A percentile compares a stretch with the other conserved stretches of the same genome.
These are phyloP conservation scores for Lachnellula arida DNA, from an alignment of 2,329 filamentous ascomycete species.

Conservation along the genomic window DNA sequence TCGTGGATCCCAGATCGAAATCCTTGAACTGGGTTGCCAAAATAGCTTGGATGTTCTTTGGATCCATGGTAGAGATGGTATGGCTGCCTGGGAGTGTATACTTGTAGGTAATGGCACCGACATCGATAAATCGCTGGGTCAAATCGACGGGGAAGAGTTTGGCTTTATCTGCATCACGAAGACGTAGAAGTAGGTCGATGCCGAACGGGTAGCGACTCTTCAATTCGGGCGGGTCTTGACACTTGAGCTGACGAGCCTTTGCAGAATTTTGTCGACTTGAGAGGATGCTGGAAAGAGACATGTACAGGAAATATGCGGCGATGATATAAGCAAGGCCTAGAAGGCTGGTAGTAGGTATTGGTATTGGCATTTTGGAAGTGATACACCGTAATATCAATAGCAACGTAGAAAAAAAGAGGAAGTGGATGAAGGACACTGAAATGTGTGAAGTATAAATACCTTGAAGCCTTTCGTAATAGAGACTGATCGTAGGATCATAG, in stretches of 20 bases:
- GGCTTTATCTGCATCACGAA: conserved; percentile 20
- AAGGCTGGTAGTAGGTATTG: no score
- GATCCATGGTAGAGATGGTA: conserved; percentile 24
- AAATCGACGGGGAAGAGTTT: conserved; percentile 23
- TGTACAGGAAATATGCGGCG: conserved; percentile 18
- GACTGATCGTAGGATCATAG: no score
- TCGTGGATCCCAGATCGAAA: conserved; percentile 50
- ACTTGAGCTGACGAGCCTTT: conserved; percentile 24
- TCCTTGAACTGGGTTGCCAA: conserved; percentile 49
- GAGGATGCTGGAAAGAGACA: conserved; percentile 11
- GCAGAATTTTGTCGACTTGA: conserved; percentile 15
- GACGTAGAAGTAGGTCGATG: conserved; percentile 23
- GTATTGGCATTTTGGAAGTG: no score
- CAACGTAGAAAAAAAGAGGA: no score
- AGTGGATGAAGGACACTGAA: no score
- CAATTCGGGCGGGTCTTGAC: conserved; percentile 20
- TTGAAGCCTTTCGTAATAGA: no score
- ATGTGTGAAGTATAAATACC: no score
- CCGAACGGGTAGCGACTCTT: conserved; percentile 24
- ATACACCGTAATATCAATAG: no score
- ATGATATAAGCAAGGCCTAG: conserved; percentile 3
- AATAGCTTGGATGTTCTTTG: conserved; percentile 50
- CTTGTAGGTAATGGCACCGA: conserved; percentile 28
- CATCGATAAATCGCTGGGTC: conserved; percentile 32
- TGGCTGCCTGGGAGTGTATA: conserved; percentile 20